Base-by-base conservation (phyloP, 2,329 filamentous ascomycete species). In the Pseudovirgaria hyperparasitica region DNA sequence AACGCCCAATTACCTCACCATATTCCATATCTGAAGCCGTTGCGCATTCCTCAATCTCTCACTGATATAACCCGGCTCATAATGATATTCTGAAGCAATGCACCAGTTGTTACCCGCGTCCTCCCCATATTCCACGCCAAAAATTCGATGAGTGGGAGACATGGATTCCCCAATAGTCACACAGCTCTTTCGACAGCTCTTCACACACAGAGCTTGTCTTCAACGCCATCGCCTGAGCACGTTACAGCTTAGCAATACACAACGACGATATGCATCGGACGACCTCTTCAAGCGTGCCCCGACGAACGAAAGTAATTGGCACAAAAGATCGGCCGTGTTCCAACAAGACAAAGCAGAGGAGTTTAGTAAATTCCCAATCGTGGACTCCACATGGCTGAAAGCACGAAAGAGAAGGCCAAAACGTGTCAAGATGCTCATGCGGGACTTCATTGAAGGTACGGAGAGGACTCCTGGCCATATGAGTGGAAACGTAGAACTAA, bases 391-490 rank as follows among this genome's bases (percentile, higher is more conserved):
- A 38, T 76, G 84, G 35, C 60, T 98, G 39, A 75, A 77, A 40
- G 62, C 57, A 39, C 68, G 80, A 28, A 75, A 62, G 28, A 77
- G 92, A 48, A 66, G 90, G 45, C 90, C 90, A 23, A 72, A 71
- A 46, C 70, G 80, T 52, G 86, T 93, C 40, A 94, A 93, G 70
- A 98, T 98, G 90, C 61, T 94, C 46, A 81, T 92, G 50, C 72
- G 92, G 39, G 92, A 98, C 64, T 98, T 98, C 49, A 90, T 98
- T 48, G 90, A 98, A 54, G 86, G 81, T 85, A 48, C 9, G 22
- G 25, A 29, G 29, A 26, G 23, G 21, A 8, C 19, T 4, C 16
- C 4, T 6, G 16, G 9, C 10, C 25, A 18, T 15, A 11, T 16
- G 16, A 16, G n/a, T 14, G 13, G 16, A 12, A 7, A 14, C 12